phyloP scores from a whole-genome alignment of 2,329 filamentous ascomycete species.

The Cadophora malorum region DNA sequence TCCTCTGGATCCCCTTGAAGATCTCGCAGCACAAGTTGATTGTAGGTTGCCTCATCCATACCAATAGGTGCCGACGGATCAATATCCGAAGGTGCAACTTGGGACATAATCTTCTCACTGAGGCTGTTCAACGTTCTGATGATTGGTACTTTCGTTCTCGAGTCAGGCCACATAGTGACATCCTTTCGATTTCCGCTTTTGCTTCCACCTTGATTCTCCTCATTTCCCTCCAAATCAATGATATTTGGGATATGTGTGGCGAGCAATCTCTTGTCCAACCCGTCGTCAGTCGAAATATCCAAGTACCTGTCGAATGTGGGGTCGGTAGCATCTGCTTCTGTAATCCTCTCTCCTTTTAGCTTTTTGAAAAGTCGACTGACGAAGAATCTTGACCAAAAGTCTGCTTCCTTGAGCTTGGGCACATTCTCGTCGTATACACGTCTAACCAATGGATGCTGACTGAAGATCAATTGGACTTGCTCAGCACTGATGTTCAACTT shows the following conservation, averaged over 20 bases:
- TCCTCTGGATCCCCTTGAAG: conserved; percentile 76
- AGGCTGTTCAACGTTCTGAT: conserved; percentile 88
- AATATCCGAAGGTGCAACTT: conserved; percentile 80
- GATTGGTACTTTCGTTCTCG: conserved; percentile 81
- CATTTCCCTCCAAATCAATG: conserved; percentile 92
- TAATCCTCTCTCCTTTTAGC: conserved; percentile 85
- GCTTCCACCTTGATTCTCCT: conserved; percentile 89
- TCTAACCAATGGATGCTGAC: conserved; percentile 89
- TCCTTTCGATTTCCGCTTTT: conserved; percentile 85
- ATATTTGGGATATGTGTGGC: conserved; percentile 80
- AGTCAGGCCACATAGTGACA: conserved; percentile 82
- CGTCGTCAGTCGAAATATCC: conserved; percentile 68
- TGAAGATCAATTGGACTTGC: conserved; percentile 91
- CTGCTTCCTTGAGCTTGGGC: conserved; percentile 75
- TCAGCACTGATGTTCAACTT: conserved; percentile 88
- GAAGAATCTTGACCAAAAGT: conserved; percentile 96
- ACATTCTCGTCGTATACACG: conserved; percentile 94
- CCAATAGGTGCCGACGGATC: conserved; percentile 69
- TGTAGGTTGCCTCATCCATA: conserved; percentile 75
- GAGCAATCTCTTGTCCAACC: conserved; percentile 59
- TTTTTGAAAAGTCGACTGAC: conserved; percentile 89
- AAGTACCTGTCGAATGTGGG: conserved; percentile 86
- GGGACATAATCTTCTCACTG: conserved; percentile 91
- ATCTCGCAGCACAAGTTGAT: conserved; percentile 79
- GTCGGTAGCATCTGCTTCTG: conserved; percentile 78